phyloP scores from a whole-genome alignment of 208 protist genomes.

The Trypanosoma cruzi region DNA sequence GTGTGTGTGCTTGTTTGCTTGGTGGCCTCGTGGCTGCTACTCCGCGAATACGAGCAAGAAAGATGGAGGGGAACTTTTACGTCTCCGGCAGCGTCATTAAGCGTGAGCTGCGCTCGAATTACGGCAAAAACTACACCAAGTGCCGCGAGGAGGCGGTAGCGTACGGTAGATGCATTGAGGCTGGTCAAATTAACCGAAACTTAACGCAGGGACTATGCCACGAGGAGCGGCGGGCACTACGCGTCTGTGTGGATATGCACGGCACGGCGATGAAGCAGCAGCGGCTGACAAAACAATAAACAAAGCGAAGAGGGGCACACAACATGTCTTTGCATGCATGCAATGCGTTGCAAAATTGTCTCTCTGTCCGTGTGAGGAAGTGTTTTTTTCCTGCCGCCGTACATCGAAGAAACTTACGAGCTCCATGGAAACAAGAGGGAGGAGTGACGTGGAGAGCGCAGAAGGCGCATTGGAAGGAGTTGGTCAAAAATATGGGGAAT shows the following conservation, averaged over 20 bases:
- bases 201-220: slow-evolving; percentile 56
- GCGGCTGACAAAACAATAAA: slow-evolving; percentile 8
- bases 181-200: slow-evolving; percentile 71
- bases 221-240: slow-evolving; percentile 55
- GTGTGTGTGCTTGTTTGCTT: slow-evolving; percentile 8
- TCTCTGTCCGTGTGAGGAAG: no score
- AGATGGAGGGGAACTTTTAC: slow-evolving; percentile 92
- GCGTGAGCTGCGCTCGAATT: slow-evolving; percentile 55
- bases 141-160: slow-evolving; percentile 51
- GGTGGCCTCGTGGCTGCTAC: background rate
- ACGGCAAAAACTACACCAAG: slow-evolving; percentile 53
- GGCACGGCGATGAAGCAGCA: slow-evolving; percentile 29
- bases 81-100: slow-evolving; percentile 73
- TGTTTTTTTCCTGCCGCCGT: no score
- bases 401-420: no score
- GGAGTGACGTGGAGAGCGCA: no score
- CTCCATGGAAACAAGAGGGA: no score
- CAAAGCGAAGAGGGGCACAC: background rate
- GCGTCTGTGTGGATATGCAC: slow-evolving; percentile 61
- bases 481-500: no score
- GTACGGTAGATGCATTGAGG: slow-evolving; percentile 81
- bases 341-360: no score
- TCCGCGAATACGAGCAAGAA: background rate
- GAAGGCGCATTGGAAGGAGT: no score
- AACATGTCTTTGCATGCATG: background rate